Base-by-base conservation (phyloP, 352 stramenopile genomes). In the Nothophytophthora sp. region DNA sequence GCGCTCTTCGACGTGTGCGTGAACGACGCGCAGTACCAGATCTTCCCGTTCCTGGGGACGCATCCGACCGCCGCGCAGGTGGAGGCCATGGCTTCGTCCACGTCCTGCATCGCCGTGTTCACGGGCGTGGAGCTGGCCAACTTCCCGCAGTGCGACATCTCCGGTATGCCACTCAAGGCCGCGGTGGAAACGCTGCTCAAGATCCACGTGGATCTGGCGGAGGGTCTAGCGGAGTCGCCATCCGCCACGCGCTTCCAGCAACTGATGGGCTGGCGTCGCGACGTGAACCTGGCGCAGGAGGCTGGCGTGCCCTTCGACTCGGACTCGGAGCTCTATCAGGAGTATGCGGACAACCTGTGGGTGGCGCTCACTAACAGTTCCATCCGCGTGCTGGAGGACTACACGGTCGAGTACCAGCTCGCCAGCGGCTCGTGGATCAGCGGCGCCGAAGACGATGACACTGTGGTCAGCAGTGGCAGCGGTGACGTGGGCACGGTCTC, bases 161-260 rank as follows among this genome's bases (percentile, higher is more conserved):
- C 68, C 6, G 67, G 60, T 4, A 70, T 88, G 42, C 60, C 70
- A 15, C 52, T 88, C 11, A 83, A 84, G 46, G 71, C 63, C 12
- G 73, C 70, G 0, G 63, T 70, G 20, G 73, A 88, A 47, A 84
- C 72, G 36, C 45, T 88, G 38, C 49, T 88, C 8, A 86, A 84
- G 29, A 58, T 86, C 35, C 68, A 76, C 28, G 72, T 86, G 18
- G 63, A 82, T 23, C 37, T 64, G 1, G 34, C 52, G 3, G 10
- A 76, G 25, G 50, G 37, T 19, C 50, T 38, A n/a, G 50, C 38
- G 16, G 32, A 44, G 19, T 55, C 65, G 0, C 74, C 74, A 0
- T 55, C 58, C 4, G 55, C 65, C 2, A 49, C 73, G 15, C 58
- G 70, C 16, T 82, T 86, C 36, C 74, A 70, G 30, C 56, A 68